Percentiles rank a stretch among this genome's conserved stretches.
Evolutionary conservation across 2,329 filamentous ascomycete genomes (phyloP).

Genomic region (Paracorniculantispora psalliotae): DNA sequence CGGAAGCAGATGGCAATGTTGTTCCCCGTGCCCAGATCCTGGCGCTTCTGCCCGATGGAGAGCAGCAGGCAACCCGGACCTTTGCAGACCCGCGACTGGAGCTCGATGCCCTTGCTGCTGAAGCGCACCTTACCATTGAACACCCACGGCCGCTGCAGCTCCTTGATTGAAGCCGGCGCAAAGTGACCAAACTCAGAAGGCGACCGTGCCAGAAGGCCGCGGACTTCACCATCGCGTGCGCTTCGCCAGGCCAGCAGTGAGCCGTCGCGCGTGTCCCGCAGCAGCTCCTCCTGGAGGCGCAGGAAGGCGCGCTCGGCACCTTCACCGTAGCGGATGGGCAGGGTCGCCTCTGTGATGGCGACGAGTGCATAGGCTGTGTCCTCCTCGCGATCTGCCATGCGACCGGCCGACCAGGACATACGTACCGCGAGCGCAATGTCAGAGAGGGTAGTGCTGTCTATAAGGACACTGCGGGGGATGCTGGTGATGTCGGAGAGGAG

Average conservation of each 20-base stretch:
- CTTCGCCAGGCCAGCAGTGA: slow-evolving; percentile 12
- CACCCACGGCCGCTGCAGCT: not conserved
- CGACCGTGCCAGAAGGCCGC: slow-evolving; percentile 9
- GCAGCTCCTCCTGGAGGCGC: slow-evolving; percentile 9
- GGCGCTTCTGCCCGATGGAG: not conserved
- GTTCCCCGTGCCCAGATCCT: not conserved
- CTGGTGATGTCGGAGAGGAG: slow-evolving; percentile 4
- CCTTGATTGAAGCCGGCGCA: not conserved
- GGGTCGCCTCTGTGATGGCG: slow-evolving; percentile 3
- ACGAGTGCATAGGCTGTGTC: slow-evolving; percentile 4
- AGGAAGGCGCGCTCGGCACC: slow-evolving; percentile 1
- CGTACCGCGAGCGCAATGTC: slow-evolving; percentile 8
- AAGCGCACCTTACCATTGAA: slow-evolving; percentile 9
- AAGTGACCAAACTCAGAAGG: slow-evolving; percentile 12
- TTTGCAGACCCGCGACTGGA: slow-evolving; percentile 2
- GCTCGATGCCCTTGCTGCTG: slow-evolving; percentile 8
- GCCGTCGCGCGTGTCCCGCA: slow-evolving; percentile 11
- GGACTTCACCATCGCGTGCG: not conserved
- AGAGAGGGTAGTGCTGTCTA: not conserved
- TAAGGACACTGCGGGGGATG: slow-evolving; percentile 2
- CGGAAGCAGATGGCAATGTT: slow-evolving; percentile 5
- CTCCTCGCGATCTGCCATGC: slow-evolving; percentile 3
- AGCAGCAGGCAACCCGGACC: not conserved
- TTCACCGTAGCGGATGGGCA: slow-evolving; percentile 9
- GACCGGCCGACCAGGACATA: slow-evolving; percentile 4